Base-by-base conservation (phyloP, 1,284 basidiomycete genomes). In the Earliella scabrosa region DNA sequence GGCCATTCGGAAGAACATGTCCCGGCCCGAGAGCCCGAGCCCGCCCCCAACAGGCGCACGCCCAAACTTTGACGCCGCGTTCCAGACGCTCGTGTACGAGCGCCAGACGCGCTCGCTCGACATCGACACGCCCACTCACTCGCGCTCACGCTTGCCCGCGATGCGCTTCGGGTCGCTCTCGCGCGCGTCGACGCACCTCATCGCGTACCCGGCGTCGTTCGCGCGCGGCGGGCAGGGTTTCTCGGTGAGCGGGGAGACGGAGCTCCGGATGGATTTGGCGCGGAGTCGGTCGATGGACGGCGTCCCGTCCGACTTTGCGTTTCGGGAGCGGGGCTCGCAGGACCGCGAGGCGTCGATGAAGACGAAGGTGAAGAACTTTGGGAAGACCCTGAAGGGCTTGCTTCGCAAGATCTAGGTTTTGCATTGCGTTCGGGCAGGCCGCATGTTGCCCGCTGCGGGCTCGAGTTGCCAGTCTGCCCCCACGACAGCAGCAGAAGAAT, bases 161-260 rank as follows among this genome's bases (percentile, higher is more conserved):
- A n/a, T n/a, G 23, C 61, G 62, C n/a, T 58, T 48, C 52, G 57
- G 52, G 24, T 63, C 61, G 4, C 59, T 59, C 27, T 54, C 51
- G 35, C 60, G 51, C 20, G 61, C 53, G 46, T 57, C 31, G 26
- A 34, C 38, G 5, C 36, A 43, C 48, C 21, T 24, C 26, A 29
- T 27, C 47, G n/a, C n/a, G n/a, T n/a, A n/a, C n/a, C n/a, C n/a
- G 10, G 39, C 54, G 31, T 35, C 55, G 14, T 54, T 64, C 40
- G 47, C 61, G n/a, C 49, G 54, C 18, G 57, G 29, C 29, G 29
- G 29, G 7, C 29, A 57, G 20, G 54, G 54, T 6, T 63, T 58
- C 66, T 86, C 84, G 45, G 68, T 86, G 54, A 86, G 81, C 53
- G 84, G 83, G 9, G 82, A 83, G 67, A 79, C 80, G 52, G 83